phyloP scores from a whole-genome alignment of 2,329 filamentous ascomycete genomes.

The Colletotrichum higginsianum region DNA sequence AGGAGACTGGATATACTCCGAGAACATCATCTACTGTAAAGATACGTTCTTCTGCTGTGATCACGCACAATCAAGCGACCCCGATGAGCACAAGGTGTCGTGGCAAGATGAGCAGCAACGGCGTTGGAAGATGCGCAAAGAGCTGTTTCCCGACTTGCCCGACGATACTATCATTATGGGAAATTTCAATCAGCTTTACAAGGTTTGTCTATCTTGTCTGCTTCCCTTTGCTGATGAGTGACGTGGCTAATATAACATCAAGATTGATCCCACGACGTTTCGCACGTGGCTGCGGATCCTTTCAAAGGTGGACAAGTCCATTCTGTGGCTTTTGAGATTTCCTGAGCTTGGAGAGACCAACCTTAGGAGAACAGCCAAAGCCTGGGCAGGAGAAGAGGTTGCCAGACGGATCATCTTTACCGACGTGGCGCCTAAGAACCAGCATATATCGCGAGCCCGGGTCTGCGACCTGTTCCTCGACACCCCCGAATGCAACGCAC shows the following conservation, averaged over 20 bases:
- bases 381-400: conserved; percentile 89
- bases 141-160: conserved; percentile 86
- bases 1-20: conserved; percentile 93
- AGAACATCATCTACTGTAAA: conserved; percentile 95
- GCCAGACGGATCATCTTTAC: conserved; percentile 93
- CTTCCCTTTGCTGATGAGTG: conserved; percentile 15
- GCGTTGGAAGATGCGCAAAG: conserved; percentile 93
- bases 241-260: neutral
- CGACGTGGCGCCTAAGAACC: conserved; percentile 94
- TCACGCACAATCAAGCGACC: conserved; percentile 90
- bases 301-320: conserved; percentile 84
- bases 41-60: conserved; percentile 99
- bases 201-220: conserved; percentile 72
- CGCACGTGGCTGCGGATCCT: conserved; percentile 96
- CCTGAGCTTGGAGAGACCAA: conserved; percentile 93
- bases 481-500: conserved; percentile 97
- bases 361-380: conserved; percentile 81
- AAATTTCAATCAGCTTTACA: conserved; percentile 99
- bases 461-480: conserved; percentile 97
- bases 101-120: conserved; percentile 89
- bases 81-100: conserved; percentile 74
- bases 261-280: conserved; percentile 98
- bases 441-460: conserved; percentile 92
- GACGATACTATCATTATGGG: conserved; percentile 93
- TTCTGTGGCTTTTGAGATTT: conserved; percentile 97